phyloP scores from a whole-genome alignment of 306 rosid genomes.

The Glycine latifolia region DNA sequence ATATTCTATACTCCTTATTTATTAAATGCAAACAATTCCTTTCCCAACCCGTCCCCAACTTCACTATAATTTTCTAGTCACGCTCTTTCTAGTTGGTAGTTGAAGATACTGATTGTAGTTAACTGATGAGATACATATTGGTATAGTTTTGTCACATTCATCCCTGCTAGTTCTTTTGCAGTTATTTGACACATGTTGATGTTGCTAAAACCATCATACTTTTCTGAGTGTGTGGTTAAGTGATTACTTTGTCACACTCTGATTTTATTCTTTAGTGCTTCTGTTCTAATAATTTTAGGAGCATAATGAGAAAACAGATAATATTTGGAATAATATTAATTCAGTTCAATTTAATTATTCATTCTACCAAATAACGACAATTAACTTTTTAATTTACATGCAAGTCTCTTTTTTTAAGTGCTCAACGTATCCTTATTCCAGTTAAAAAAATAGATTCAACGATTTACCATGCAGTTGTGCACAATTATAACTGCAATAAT shows the following conservation, averaged over 20 bases:
- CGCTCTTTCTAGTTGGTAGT: constrained; percentile 20
- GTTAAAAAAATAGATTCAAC: not conserved
- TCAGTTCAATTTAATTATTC: not conserved
- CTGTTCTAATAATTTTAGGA: not conserved
- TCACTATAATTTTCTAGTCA: not conserved
- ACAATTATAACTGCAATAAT: constrained; percentile 33
- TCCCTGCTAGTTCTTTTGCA: not conserved
- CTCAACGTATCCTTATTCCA: not conserved
- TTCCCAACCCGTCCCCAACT: constrained; percentile 43
- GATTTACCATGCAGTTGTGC: constrained; percentile 23
- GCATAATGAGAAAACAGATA: not conserved
- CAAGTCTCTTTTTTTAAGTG: not conserved
- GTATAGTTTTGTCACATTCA: not conserved
- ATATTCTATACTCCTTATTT: not conserved
- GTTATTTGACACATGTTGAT: not conserved
- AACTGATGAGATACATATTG: constrained; percentile 9
- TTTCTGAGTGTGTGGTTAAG: not conserved
- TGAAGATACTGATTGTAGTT: constrained; percentile 35
- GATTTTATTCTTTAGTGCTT: not conserved
- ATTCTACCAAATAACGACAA: not conserved
- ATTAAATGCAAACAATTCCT: not conserved
- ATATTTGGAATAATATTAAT: not conserved
- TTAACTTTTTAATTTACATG: not conserved
- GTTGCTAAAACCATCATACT: constrained; percentile 1
- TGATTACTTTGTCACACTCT: not conserved